These are phyloP conservation scores for Lactuca saligna DNA, from an alignment of 129 eudicot species.

Conservation along the genomic window DNA sequence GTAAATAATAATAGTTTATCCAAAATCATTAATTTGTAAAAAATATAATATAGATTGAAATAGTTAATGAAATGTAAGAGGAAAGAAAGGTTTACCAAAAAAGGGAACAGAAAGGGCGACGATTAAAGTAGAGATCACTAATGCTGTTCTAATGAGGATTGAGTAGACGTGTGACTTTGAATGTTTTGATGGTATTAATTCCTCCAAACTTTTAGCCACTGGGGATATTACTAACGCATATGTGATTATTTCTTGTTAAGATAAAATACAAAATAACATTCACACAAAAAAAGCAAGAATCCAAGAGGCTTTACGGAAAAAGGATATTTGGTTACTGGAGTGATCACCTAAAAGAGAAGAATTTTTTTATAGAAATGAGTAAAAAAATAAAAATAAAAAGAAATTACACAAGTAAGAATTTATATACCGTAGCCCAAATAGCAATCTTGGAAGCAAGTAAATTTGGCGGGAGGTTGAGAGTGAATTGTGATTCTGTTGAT, in stretches of 20 bases:
- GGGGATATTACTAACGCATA: conserved; percentile 86
- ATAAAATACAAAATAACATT: not conserved
- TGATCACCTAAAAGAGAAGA: conserved; percentile 69
- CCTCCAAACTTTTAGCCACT: conserved; percentile 85
- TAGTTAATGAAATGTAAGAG: not conserved
- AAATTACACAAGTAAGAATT: not conserved
- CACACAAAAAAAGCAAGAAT: not conserved
- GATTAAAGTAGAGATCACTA: conserved; percentile 71
- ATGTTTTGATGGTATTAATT: conserved; percentile 60
- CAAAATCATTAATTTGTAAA: too few relatives aligned
- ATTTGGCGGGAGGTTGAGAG: conserved; percentile 75
- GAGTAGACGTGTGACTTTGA: conserved; percentile 50
- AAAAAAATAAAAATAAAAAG: not conserved
- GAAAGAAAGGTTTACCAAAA: conserved; percentile 49
- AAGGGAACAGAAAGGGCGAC: conserved; percentile 75
- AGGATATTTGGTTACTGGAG: conserved; percentile 98
- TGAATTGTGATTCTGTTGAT: conserved; percentile 77
- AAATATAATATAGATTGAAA: not conserved
- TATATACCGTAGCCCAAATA: conserved; percentile 88
- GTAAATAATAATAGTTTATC: not conserved
- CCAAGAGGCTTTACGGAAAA: conserved; percentile 21
- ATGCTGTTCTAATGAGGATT: conserved; percentile 68
- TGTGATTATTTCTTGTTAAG: conserved; percentile 49
- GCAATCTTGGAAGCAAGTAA: conserved; percentile 83
- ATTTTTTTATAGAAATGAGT: conserved; percentile 10